Conservation (phyloP, 1,284 basidiomycete genomes). For the Tilletiaria anomala region DNA sequence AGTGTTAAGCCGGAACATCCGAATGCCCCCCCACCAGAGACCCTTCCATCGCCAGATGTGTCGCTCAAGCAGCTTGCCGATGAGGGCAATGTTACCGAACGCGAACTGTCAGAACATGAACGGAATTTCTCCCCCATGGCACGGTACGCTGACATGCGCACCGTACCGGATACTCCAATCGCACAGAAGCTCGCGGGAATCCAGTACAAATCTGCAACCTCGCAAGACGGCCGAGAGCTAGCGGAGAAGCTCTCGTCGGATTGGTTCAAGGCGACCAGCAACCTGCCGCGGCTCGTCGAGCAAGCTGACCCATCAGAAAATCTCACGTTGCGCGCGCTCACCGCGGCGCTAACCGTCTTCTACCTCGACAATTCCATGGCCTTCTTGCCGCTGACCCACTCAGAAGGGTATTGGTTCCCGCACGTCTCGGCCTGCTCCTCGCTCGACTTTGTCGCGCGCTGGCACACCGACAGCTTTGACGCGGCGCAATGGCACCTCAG, state of each 20-base stretch:
- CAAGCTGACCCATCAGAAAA: background rate
- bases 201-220: no score
- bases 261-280: background rate
- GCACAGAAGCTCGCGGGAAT: no score
- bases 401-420: background rate
- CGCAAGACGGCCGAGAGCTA: no score
- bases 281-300: background rate
- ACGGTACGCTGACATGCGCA: no score
- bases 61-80: background rate
- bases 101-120: background rate
- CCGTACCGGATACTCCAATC: no score
- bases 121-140: background rate
- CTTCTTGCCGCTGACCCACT: background rate
- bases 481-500: slow-evolving; percentile 2
- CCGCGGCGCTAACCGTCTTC: background rate
- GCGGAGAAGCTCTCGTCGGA: slow-evolving; percentile 1
- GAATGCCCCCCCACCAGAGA: background rate
- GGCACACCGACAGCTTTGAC: slow-evolving; percentile 1
- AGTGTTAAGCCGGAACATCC: no score
- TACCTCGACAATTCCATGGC: slow-evolving; percentile 1
- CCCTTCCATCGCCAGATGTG: background rate
- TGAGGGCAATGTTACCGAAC: background rate
- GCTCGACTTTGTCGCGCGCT: slow-evolving; percentile 3
- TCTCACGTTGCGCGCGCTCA: background rate
- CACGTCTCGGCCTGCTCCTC: slow-evolving; percentile 2